phyloP scores from a whole-genome alignment of 2,329 filamentous ascomycete genomes.

The Stemphylium beticola region DNA sequence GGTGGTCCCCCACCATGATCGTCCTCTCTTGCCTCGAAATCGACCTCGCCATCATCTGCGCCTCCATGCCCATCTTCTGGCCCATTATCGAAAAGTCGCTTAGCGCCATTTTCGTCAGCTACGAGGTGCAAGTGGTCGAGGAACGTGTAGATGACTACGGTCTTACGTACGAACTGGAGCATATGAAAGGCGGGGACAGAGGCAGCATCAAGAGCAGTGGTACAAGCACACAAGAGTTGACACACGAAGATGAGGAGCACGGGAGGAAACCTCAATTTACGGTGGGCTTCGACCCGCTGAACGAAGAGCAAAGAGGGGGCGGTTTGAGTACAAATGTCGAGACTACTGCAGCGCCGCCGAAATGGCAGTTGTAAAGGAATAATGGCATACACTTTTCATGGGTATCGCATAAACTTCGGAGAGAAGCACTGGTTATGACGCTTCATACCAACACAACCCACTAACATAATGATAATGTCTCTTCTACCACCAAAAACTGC shows the following conservation, averaged over 20 bases:
- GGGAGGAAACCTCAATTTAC: slow-evolving; percentile 28
- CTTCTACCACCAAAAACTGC: too few species aligned
- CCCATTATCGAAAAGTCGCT: slow-evolving; percentile 37
- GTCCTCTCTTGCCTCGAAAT: slow-evolving; percentile 43
- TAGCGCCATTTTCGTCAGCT: slow-evolving; percentile 41
- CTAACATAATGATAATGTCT: too few species aligned
- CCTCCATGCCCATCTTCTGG: slow-evolving; percentile 48
- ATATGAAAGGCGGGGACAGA: slow-evolving; percentile 18
- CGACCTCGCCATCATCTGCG: slow-evolving; percentile 43
- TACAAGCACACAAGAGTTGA: slow-evolving; percentile 30
- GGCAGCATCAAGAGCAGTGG: slow-evolving; percentile 35
- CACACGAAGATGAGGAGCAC: slow-evolving; percentile 16
- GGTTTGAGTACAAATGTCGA: slow-evolving; percentile 32
- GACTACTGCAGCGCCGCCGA: slow-evolving; percentile 23
- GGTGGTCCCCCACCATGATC: slow-evolving; percentile 34
- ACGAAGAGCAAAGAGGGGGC: slow-evolving; percentile 10
- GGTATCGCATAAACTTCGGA: too few species aligned
- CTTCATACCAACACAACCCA: too few species aligned
- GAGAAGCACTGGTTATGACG: too few species aligned
- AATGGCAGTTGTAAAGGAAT: slow-evolving; percentile 29
- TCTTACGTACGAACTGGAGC: slow-evolving; percentile 36
- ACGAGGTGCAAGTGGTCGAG: slow-evolving; percentile 42
- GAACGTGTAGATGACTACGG: slow-evolving; percentile 32
- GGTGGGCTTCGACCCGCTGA: slow-evolving; percentile 34
- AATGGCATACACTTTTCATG: neutral